A percentile compares a stretch with the other conserved stretches of the same genome.
These are phyloP conservation scores for Botrytis fabae DNA, from an alignment of 2,329 filamentous ascomycete species.

Conservation along the genomic window DNA sequence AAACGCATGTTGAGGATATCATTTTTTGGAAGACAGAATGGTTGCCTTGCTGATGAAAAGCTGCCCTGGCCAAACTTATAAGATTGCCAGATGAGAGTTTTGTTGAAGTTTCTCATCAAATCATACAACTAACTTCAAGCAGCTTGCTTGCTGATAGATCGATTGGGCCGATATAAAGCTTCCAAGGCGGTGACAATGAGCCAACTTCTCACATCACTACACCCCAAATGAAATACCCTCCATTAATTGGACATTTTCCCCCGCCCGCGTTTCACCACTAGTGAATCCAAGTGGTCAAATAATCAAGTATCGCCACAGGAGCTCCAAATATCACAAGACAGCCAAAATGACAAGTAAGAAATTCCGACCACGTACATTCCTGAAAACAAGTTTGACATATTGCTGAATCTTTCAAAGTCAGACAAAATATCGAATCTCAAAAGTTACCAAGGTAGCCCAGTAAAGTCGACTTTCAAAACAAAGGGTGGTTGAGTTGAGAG, in stretches of 20 bases:
- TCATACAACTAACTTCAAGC: constrained; percentile 2
- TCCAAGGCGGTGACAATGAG: constrained; percentile 4
- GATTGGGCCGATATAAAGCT: not conserved
- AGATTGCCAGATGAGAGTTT: not conserved
- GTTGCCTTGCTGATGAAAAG: not conserved
- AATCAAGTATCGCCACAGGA: not conserved
- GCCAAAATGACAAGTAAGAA: constrained; percentile 11
- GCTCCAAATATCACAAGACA: constrained; percentile 15
- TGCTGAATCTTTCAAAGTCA: constrained; percentile 16
- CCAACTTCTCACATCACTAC: constrained; percentile 3
- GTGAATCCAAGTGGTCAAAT: not conserved
- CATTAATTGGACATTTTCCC: not conserved
- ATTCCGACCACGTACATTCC: constrained; percentile 40
- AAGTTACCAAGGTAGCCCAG: not conserved
- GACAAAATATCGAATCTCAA: not conserved
- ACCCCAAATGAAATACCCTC: not conserved
- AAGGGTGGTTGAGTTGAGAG: constrained; percentile 6
- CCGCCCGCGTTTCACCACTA: not conserved
- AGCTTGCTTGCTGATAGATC: constrained; percentile 18
- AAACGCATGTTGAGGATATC: not conserved
- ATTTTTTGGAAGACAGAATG: not conserved
- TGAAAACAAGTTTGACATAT: constrained; percentile 42
- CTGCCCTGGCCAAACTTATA: not conserved
- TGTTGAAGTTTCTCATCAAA: not conserved
- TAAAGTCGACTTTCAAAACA: constrained; percentile 1